These are phyloP conservation scores for Primulina tabacum DNA, from an alignment of 257 asterid genomes.

Conservation along the genomic window DNA sequence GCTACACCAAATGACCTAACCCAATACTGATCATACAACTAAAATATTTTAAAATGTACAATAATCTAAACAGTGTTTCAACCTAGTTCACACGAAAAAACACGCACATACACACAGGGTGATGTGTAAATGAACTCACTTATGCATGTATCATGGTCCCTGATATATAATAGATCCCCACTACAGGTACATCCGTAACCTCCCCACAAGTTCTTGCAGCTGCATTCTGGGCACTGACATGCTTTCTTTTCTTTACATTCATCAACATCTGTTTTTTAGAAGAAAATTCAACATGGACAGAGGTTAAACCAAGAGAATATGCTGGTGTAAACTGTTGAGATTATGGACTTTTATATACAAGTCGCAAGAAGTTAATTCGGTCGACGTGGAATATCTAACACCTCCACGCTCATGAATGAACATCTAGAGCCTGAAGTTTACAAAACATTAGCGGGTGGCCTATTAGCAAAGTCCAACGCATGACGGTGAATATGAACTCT, in stretches of 20 bases:
- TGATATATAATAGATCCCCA: slow-evolving; percentile 57
- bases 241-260: slow-evolving; percentile 81
- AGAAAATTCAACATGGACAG: slow-evolving; percentile 12
- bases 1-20: neutral
- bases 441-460: too few species aligned
- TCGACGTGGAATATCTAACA: too few species aligned
- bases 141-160: slow-evolving; percentile 84
- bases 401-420: too few species aligned
- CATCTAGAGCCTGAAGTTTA: too few species aligned
- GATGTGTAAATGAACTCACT: slow-evolving; percentile 37
- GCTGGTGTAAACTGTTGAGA: neutral
- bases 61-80: neutral
- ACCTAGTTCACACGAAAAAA: neutral
- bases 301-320: neutral
- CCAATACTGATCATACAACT: neutral
- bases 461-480: too few species aligned
- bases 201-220: slow-evolving; percentile 77
- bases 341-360: too few species aligned
- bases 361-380: too few species aligned
- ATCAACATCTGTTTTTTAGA: slow-evolving; percentile 46
- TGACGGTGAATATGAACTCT: too few species aligned
- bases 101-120: neutral
- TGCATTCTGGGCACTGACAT: slow-evolving; percentile 77
- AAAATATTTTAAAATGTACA: neutral
- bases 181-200: slow-evolving; percentile 65